Percentiles rank a stretch among this genome's conserved stretches.
These are phyloP conservation scores for Fusarium buxicola DNA, from an alignment of 2,329 filamentous ascomycete genomes.

Conservation along the genomic window DNA sequence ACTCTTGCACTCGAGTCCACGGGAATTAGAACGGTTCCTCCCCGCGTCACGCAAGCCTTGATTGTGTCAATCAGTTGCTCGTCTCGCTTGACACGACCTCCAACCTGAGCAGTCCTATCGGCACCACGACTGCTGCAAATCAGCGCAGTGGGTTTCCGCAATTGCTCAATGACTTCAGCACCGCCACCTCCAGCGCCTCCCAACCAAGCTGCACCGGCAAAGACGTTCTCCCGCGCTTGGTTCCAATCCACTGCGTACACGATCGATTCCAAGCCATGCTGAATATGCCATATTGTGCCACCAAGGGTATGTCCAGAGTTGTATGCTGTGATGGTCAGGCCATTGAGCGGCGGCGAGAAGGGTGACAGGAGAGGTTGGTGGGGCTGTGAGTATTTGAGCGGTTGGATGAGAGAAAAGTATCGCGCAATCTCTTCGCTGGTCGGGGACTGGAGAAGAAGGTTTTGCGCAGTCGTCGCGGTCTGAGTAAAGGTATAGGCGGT, in stretches of 20 bases:
- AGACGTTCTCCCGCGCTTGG: constrained; percentile 94
- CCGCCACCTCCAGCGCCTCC: constrained; percentile 83
- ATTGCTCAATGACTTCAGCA: constrained; percentile 90
- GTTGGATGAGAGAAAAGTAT: constrained; percentile 91
- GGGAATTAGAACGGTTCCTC: constrained; percentile 92
- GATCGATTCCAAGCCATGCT: constrained; percentile 95
- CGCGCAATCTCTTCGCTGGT: constrained; percentile 88
- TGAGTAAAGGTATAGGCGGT: constrained; percentile 66
- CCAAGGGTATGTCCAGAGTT: constrained; percentile 96
- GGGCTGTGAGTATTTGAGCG: constrained; percentile 96
- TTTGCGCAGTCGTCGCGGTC: constrained; percentile 60
- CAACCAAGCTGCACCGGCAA: constrained; percentile 93
- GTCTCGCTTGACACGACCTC: constrained; percentile 83
- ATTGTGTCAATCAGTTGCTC: constrained; percentile 87
- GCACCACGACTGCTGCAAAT: constrained; percentile 91
- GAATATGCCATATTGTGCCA: constrained; percentile 98
- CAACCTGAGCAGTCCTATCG: constrained; percentile 75
- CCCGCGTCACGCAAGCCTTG: constrained; percentile 79
- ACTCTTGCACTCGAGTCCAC: constrained; percentile 96
- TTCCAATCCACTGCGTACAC: constrained; percentile 99
- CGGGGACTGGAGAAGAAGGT: constrained; percentile 75
- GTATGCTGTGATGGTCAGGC: constrained; percentile 94
- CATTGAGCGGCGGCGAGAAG: constrained; percentile 88
- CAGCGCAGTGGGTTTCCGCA: constrained; percentile 92
- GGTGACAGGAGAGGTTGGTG: constrained; percentile 89